phyloP scores from a whole-genome alignment of 2,329 filamentous ascomycete genomes.

The Verticillium longisporum region DNA sequence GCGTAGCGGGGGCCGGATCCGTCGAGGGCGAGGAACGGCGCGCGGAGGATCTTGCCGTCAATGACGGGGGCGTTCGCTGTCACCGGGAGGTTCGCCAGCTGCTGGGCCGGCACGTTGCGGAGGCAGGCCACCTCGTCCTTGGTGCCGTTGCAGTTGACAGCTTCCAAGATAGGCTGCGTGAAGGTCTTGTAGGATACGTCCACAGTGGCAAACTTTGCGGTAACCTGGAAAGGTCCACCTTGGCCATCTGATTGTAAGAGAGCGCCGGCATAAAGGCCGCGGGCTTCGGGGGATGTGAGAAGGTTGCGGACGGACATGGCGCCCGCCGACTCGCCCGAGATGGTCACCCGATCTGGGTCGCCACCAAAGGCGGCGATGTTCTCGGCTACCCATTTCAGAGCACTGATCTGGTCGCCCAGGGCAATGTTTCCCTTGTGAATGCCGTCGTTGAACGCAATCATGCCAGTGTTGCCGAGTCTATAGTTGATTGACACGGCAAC shows the following conservation, averaged over 20 bases:
- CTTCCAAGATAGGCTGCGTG: conserved; percentile 42
- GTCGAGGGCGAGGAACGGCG: neutral
- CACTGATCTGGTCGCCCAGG: conserved; percentile 40
- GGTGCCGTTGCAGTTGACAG: conserved; percentile 43
- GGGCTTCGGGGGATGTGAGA: conserved; percentile 38
- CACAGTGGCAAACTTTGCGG: conserved; percentile 52
- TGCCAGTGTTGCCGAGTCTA: conserved; percentile 50
- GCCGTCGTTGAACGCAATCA: conserved; percentile 44
- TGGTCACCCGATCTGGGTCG: conserved; percentile 46
- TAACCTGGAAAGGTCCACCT: conserved; percentile 43
- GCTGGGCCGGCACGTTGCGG: conserved; percentile 33
- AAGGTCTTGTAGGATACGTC: conserved; percentile 39
- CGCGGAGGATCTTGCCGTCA: conserved; percentile 46
- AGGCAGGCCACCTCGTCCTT: conserved; percentile 46
- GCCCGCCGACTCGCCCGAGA: conserved; percentile 50
- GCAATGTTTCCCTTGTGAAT: conserved; percentile 41
- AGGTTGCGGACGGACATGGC: conserved; percentile 43
- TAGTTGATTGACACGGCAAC: conserved; percentile 56
- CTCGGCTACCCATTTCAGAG: conserved; percentile 41
- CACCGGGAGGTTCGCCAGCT: conserved; percentile 25
- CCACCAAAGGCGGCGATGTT: conserved; percentile 50
- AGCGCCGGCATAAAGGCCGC: conserved; percentile 39
- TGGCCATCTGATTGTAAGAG: conserved; percentile 32
- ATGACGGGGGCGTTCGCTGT: conserved; percentile 45
- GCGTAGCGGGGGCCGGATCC: neutral